Evolutionary conservation across 106 monocot species (phyloP).

Genomic region (Apostasia shenzhenica): DNA sequence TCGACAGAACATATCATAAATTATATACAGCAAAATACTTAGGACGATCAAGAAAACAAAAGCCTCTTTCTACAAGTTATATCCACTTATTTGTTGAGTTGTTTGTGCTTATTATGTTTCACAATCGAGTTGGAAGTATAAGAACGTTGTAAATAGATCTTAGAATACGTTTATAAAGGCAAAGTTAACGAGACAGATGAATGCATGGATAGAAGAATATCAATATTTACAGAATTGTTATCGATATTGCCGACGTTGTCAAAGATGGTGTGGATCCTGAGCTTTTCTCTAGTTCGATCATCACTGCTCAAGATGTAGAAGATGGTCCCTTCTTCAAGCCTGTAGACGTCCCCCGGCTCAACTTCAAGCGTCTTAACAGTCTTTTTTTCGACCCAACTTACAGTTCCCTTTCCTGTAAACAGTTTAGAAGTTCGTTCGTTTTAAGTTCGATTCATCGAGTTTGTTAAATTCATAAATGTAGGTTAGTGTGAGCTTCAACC

Average conservation of each 20-base stretch:
- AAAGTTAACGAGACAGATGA: too few species aligned
- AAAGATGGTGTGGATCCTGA: slow-evolving; percentile 76
- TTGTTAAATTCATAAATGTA: not conserved
- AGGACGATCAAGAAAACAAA: too few species aligned
- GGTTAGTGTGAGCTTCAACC: too few species aligned
- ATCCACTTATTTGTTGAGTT: too few species aligned
- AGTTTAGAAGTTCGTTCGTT: not conserved
- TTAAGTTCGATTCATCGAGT: not conserved
- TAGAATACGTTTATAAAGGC: too few species aligned
- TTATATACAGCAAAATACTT: too few species aligned
- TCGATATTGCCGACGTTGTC: slow-evolving; percentile 8
- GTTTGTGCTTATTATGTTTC: too few species aligned
- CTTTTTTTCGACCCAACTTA: slow-evolving; percentile 43
- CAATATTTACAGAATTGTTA: not conserved
- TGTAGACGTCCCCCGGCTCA: slow-evolving; percentile 62
- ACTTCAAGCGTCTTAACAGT: slow-evolving; percentile 26
- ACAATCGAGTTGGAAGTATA: too few species aligned
- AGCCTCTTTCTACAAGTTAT: too few species aligned
- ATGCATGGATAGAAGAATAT: too few species aligned
- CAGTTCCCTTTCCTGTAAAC: slow-evolving; percentile 47
- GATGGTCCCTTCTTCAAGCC: slow-evolving; percentile 45
- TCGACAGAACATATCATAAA: too few species aligned
- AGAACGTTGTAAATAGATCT: too few species aligned
- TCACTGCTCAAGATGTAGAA: slow-evolving; percentile 61
- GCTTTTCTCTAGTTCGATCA: slow-evolving; percentile 39